Percentiles rank a stretch among this genome's conserved stretches.
These are phyloP conservation scores for Cryptosporidium sp. DNA, from an alignment of 169 alveolate species.

Conservation along the genomic window DNA sequence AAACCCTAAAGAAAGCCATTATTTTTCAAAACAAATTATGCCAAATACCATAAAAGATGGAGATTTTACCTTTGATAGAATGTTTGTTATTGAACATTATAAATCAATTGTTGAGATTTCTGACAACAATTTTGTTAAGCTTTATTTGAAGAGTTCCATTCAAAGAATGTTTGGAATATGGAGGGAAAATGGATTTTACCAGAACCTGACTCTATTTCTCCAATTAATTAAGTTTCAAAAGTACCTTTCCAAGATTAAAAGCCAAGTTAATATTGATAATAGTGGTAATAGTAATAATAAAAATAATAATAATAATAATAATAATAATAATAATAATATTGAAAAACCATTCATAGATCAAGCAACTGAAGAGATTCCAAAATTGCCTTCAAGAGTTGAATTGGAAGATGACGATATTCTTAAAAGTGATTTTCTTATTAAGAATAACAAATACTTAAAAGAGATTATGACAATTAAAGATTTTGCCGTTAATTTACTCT, in stretches of 20 bases:
- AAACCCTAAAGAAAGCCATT: not conserved
- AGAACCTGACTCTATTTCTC: constrained; percentile 36
- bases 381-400: constrained; percentile 24
- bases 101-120: constrained; percentile 22
- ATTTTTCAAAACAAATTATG: not conserved
- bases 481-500: constrained; percentile 4
- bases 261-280: not conserved
- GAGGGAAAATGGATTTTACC: constrained; percentile 72
- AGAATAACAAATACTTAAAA: constrained; percentile 10
- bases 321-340: not conserved
- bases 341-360: not conserved
- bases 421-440: constrained; percentile 27
- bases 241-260: constrained; percentile 21
- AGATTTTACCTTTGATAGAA: constrained; percentile 23
- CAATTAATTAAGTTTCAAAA: constrained; percentile 32
- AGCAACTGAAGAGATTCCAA: constrained; percentile 6
- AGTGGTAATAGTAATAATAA: not conserved
- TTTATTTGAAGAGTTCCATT: constrained; percentile 19
- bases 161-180: constrained; percentile 60
- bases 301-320: not conserved
- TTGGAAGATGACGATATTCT: constrained; percentile 27
- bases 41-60: constrained; percentile 30
- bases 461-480: constrained; percentile 19
- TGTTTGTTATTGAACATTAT: constrained; percentile 40
- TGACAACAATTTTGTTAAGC: not conserved